These are phyloP conservation scores for Ophiostoma pallidulum DNA, from an alignment of 2,329 filamentous ascomycete species.

Conservation along the genomic window DNA sequence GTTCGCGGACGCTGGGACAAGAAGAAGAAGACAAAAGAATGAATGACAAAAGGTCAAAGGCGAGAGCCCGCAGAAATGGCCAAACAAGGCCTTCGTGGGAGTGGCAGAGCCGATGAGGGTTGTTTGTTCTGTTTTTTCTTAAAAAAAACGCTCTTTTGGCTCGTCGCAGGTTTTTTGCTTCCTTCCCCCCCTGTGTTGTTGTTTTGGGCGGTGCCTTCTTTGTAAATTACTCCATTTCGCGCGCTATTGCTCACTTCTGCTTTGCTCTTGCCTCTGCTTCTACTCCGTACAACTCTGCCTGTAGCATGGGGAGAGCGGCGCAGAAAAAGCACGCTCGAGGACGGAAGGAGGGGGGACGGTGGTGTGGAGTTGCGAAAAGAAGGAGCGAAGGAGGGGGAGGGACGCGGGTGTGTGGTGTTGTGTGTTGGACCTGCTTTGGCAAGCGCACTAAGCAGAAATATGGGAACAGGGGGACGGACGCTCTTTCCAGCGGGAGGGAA, in stretches of 20 bases:
- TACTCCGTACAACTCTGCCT: no score
- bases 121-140: no score
- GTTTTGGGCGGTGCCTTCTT: constrained; percentile 1
- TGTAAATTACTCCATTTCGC: background rate
- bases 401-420: no score
- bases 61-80: background rate
- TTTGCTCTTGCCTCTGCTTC: no score
- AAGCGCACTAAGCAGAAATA: background rate
- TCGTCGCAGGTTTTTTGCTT: background rate
- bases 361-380: constrained; percentile 3
- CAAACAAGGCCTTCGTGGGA: background rate
- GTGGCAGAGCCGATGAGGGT: background rate
- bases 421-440: constrained; percentile 1
- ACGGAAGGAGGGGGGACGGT: constrained; percentile 8
- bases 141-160: background rate
- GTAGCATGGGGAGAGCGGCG: background rate
- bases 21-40: background rate
- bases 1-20: background rate
- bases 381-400: constrained; percentile 7
- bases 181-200: background rate
- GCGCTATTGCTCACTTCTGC: no score
- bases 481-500: background rate
- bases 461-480: background rate
- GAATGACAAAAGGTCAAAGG: background rate
- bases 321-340: background rate